These are phyloP conservation scores for Pueraria montana DNA, from an alignment of 306 rosid genomes.

Conservation along the genomic window DNA sequence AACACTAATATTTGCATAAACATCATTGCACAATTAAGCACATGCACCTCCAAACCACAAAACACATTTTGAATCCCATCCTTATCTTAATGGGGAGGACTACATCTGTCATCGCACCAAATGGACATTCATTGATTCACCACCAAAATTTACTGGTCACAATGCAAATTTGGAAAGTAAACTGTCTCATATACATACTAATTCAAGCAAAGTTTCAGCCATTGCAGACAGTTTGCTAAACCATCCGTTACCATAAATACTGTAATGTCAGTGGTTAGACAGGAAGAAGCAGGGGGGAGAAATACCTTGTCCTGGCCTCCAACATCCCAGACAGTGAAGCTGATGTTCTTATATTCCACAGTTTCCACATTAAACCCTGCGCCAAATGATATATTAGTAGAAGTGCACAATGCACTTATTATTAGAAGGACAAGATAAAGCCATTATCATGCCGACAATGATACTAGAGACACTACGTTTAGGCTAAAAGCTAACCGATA, in stretches of 20 bases:
- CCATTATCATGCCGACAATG: not conserved
- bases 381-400: conserved; percentile 41
- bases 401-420: not conserved
- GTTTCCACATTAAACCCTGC: conserved; percentile 97
- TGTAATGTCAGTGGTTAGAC: not conserved
- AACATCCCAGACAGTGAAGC: conserved; percentile 99
- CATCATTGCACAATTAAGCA: conserved; percentile 10
- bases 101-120: conserved; percentile 15
- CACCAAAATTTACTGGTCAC: not conserved
- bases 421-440: not conserved
- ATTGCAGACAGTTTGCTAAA: not conserved
- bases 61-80: conserved; percentile 11
- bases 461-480: not conserved
- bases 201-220: not conserved
- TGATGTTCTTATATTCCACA: conserved; percentile 93
- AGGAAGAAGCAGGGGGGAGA: not conserved
- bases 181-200: not conserved
- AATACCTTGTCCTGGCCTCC: conserved; percentile 96
- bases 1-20: conserved; percentile 5
- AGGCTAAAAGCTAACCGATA: not conserved
- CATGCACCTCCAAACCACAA: conserved; percentile 18
- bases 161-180: conserved; percentile 12
- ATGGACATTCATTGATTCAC: not conserved
- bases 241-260: not conserved
- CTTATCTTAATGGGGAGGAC: not conserved